phyloP scores from a whole-genome alignment of 2,329 filamentous ascomycete species.

The Pseudogymnoascus verrucosus region DNA sequence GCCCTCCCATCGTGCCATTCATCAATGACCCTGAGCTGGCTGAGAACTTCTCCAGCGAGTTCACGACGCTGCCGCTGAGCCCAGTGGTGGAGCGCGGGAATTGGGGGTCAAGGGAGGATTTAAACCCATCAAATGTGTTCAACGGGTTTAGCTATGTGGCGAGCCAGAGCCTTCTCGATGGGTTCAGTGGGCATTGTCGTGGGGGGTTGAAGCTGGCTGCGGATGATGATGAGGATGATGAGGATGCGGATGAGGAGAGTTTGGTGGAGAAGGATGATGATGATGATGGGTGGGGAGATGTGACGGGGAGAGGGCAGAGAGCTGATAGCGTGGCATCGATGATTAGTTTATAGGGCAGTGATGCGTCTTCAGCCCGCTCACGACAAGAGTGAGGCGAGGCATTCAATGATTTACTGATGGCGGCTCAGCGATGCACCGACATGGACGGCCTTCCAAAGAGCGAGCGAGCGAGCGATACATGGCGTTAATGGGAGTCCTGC shows the following conservation, averaged over 20 bases:
- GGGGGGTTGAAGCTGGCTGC: background rate
- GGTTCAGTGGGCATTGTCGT: conserved; percentile 18
- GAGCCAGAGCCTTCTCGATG: conserved; percentile 27
- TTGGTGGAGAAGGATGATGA: background rate
- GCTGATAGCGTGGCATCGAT: background rate
- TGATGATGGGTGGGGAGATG: background rate
- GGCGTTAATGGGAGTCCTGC: background rate
- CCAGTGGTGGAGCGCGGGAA: conserved; percentile 44
- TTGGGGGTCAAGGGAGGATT: conserved; percentile 17
- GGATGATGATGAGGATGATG: conserved; percentile 1
- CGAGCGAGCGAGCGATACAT: background rate
- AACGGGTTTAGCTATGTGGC: conserved; percentile 30
- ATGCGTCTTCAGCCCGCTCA: background rate
- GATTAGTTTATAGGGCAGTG: background rate
- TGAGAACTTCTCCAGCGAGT: conserved; percentile 93
- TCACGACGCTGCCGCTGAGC: conserved; percentile 77
- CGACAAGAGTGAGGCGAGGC: background rate
- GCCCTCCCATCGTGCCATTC: conserved; percentile 83
- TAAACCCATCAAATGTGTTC: conserved; percentile 21
- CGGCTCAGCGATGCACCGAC: background rate
- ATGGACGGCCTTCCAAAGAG: background rate
- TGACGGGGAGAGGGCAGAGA: background rate
- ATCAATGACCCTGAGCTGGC: conserved; percentile 93
- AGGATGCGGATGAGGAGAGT: conserved; percentile 1
- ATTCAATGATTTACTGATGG: background rate